Evolutionary conservation across 495 filamentous ascomycete genomes (phyloP), one percentile per base, ranked within the genome.

Genomic region (Lindgomyces ingoldianus): DNA sequence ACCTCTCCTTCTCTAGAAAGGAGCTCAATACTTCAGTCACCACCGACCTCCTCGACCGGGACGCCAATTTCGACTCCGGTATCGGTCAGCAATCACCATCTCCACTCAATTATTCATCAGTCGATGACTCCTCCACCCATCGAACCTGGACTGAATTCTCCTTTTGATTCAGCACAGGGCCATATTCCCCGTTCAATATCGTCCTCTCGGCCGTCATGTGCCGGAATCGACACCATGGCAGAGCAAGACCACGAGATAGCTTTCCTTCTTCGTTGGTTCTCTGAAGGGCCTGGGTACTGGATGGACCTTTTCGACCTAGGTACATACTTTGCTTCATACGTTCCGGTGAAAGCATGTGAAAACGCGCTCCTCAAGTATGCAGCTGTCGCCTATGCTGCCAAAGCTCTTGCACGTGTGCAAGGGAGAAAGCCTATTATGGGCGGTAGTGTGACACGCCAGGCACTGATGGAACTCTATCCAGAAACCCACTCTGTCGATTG

Each of bases 271-370:
- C 79, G 85, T 19, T 83, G 87, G 74, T 87, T 84, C 72, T 81
- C 83, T 3, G 84, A 87, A 70, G 77, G 79, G 1, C 79, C 83
- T 12, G 84, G 85, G 14, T 76, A 83, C 60, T 87, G 84, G 85
- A 87, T 87, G 85, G 85, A 86, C 65, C 74, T 87, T 0, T 87
- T 84, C 62, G 85, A 88, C 67, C 74, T 82, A 11, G 80, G 79
- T 9, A 81, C 77, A 8, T 87, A 85, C 71, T 87, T 87, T 55
- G 78, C 83, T 12, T 83, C 81, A 11, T 77, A 81, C 60, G 81
- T 87, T 12, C 85, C 85, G 0, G 81, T 85, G 0, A 78, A 81
- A 65, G 81, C 85, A 21, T 70, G 79, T 29, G 76, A 76, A 1
- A 86, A 85, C 59, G 81, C 83, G 6, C 74, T 88, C 9, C 70